Conservation (phyloP, 2,329 filamentous ascomycete genomes). For the Epichloe brachyelytri region DNA sequence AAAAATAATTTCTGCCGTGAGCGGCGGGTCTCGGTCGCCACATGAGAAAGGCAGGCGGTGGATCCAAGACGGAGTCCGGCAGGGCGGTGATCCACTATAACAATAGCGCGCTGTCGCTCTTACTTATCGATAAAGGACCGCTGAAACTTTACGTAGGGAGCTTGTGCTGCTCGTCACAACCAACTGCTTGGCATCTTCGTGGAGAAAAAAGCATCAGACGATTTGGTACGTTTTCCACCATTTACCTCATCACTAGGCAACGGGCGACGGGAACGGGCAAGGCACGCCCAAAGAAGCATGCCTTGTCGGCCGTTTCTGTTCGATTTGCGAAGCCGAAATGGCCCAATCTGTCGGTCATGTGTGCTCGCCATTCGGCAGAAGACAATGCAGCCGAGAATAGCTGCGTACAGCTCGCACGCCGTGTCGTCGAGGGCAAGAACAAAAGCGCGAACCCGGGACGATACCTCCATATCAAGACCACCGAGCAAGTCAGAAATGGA, state of each 20-base stretch:
- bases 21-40: not conserved
- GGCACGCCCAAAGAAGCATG: slow-evolving; percentile 15
- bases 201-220: not conserved
- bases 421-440: slow-evolving; percentile 10
- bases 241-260: not conserved
- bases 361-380: slow-evolving; percentile 17
- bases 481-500: slow-evolving; percentile 15
- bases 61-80: not conserved
- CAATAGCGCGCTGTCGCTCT: not conserved
- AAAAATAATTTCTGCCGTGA: slow-evolving; percentile 26
- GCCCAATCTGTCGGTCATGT: slow-evolving; percentile 26
- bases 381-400: slow-evolving; percentile 15
- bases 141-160: not conserved
- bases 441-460: slow-evolving; percentile 6
- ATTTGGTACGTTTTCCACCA: not conserved
- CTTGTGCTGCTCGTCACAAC: too few species aligned
- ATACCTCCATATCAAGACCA: slow-evolving; percentile 11
- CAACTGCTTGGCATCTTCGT: not conserved
- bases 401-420: slow-evolving; percentile 21
- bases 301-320: slow-evolving; percentile 22
- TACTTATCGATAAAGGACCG: slow-evolving; percentile 22
- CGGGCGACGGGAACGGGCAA: not conserved
- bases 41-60: slow-evolving; percentile 19
- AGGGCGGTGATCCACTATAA: not conserved
- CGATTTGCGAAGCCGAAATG: slow-evolving; percentile 22